These are phyloP conservation scores for Phaseolus lunatus DNA, from an alignment of 306 rosid genomes.

Conservation along the genomic window DNA sequence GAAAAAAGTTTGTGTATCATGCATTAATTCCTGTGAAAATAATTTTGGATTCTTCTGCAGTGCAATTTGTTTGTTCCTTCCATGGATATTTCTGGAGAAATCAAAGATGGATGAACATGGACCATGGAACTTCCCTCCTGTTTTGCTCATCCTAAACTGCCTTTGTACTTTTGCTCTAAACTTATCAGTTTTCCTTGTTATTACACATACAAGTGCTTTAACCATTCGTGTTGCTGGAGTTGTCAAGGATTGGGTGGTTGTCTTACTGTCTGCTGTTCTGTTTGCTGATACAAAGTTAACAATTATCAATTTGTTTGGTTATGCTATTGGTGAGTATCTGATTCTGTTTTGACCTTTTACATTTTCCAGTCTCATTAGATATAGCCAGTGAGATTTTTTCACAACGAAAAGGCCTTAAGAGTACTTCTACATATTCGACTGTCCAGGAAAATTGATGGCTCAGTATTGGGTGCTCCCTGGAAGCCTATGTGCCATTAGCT, in stretches of 20 bases:
- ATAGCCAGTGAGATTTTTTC: conserved; percentile 12
- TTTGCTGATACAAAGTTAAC: conserved; percentile 98
- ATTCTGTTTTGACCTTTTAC: conserved; percentile 30
- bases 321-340: conserved; percentile 82
- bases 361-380: conserved; percentile 16
- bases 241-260: conserved; percentile 99
- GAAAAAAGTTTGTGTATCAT: conserved; percentile 2
- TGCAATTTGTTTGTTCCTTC: conserved; percentile 89
- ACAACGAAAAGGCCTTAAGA: conserved; percentile 1
- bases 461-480: conserved; percentile 14
- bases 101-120: conserved; percentile 85
- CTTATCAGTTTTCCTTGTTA: conserved; percentile 97
- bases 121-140: conserved; percentile 87
- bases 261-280: conserved; percentile 84
- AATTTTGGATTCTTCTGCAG: conserved; percentile 59
- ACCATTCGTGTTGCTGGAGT: conserved; percentile 99
- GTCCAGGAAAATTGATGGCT: not conserved
- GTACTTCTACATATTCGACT: conserved; percentile 8
- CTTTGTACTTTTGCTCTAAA: conserved; percentile 96
- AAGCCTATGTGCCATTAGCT: conserved; percentile 20
- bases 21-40: conserved; percentile 28
- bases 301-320: conserved; percentile 82
- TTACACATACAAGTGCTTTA: conserved; percentile 96
- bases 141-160: conserved; percentile 80
- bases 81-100: conserved; percentile 96